Percentiles rank a stretch among this genome's conserved stretches.
Conservation (phyloP, 2,329 filamentous ascomycete species). For the Colletotrichum sp. region DNA sequence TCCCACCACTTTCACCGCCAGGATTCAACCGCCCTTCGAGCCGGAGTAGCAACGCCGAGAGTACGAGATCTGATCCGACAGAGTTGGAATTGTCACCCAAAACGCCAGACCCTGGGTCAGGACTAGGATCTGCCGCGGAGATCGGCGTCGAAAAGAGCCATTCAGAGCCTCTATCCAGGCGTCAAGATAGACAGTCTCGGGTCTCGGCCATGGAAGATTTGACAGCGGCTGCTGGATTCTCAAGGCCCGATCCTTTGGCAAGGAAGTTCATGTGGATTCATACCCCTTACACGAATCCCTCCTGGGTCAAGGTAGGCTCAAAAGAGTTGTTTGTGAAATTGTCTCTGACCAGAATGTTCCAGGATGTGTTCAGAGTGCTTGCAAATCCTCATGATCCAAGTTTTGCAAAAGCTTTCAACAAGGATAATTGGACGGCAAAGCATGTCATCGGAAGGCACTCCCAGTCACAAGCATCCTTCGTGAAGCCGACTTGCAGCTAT, state of each 20-base stretch:
- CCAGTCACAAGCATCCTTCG: slow-evolving; percentile 54
- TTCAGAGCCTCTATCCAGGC: background rate
- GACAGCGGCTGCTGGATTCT: slow-evolving; percentile 39
- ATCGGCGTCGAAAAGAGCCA: background rate
- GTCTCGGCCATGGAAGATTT: slow-evolving; percentile 30
- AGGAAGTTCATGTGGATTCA: slow-evolving; percentile 65
- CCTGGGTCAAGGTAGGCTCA: slow-evolving; percentile 57
- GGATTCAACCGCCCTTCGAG: slow-evolving; percentile 32
- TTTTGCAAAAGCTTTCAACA: slow-evolving; percentile 44
- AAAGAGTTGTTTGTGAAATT: background rate
- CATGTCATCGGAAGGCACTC: slow-evolving; percentile 54
- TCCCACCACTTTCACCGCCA: slow-evolving; percentile 33
- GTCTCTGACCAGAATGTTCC: background rate
- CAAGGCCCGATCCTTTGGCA: slow-evolving; percentile 36
- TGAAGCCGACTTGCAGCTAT: slow-evolving; percentile 54
- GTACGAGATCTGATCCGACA: slow-evolving; percentile 36
- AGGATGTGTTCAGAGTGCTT: slow-evolving; percentile 1
- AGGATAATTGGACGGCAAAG: slow-evolving; percentile 53
- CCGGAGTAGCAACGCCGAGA: slow-evolving; percentile 28
- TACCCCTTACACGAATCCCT: slow-evolving; percentile 60
- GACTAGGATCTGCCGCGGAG: background rate
- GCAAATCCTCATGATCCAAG: background rate
- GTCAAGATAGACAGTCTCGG: background rate
- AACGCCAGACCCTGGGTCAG: background rate
- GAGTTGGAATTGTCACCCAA: slow-evolving; percentile 27